These are phyloP conservation scores for Boletus rex-veris DNA, from an alignment of 768 basidiomycete genomes.

Conservation along the genomic window DNA sequence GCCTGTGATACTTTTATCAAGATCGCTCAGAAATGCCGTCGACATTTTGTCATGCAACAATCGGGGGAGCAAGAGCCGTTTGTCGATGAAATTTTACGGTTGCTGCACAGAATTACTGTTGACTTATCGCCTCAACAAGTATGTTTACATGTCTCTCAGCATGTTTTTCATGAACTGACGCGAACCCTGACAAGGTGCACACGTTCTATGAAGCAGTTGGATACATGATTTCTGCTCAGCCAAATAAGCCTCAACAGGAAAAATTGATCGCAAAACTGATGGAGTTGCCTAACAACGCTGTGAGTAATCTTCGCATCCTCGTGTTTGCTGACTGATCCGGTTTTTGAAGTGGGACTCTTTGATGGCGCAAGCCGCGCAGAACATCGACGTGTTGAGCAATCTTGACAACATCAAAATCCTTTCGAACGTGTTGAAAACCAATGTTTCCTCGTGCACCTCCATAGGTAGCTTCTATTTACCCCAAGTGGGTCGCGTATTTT, in stretches of 20 bases:
- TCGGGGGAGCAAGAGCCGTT: conserved; percentile 96
- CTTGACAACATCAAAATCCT: conserved; percentile 95
- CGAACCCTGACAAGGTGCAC: conserved; percentile 54
- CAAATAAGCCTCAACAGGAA: conserved; percentile 96
- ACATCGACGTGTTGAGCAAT: conserved; percentile 86
- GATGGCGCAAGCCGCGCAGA: conserved; percentile 93
- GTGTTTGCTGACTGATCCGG: background rate
- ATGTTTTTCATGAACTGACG: conserved; percentile 8
- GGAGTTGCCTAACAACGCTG: conserved; percentile 96
- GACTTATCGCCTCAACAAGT: conserved; percentile 89
- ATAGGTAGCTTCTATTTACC: conserved; percentile 97
- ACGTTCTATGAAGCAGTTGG: conserved; percentile 99
- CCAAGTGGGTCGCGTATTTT: conserved; percentile 93
- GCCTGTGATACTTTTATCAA: conserved; percentile 99
- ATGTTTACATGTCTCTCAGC: background rate
- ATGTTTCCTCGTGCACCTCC: conserved; percentile 95
- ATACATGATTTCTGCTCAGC: conserved; percentile 99
- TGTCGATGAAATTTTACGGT: conserved; percentile 92
- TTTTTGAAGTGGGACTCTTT: conserved; percentile 84
- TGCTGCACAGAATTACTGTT: conserved; percentile 89
- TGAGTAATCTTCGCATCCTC: conserved; percentile 37
- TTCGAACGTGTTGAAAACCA: conserved; percentile 96
- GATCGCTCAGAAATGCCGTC: conserved; percentile 96
- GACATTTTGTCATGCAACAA: conserved; percentile 99
- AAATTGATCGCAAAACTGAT: conserved; percentile 92